Evolutionary conservation across 495 filamentous ascomycete species (phyloP).

Genomic region (Annulohypoxylon moriforme): DNA sequence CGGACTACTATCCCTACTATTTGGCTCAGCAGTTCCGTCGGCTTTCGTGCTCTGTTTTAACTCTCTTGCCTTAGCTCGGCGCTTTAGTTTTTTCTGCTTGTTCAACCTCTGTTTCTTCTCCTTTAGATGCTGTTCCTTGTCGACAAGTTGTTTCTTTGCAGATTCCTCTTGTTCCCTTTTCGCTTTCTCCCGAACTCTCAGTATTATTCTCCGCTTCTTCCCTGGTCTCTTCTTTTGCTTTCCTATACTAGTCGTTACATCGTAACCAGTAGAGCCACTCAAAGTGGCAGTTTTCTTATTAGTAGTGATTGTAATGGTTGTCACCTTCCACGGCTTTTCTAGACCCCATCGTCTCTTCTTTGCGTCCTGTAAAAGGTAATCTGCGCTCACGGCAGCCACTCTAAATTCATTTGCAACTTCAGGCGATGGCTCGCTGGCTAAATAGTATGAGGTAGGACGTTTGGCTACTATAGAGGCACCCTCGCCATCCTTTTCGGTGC

Average conservation of each 20-base stretch:
- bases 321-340: conserved; percentile 67
- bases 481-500: conserved; percentile 35
- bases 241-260: conserved; percentile 15
- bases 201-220: conserved; percentile 64
- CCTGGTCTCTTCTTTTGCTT: conserved; percentile 58
- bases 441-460: conserved; percentile 59
- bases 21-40: conserved; percentile 27
- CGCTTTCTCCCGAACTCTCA: conserved; percentile 53
- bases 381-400: conserved; percentile 57
- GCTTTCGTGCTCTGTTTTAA: conserved; percentile 54
- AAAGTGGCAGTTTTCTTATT: conserved; percentile 6
- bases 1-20: conserved; percentile 10
- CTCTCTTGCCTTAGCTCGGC: conserved; percentile 61
- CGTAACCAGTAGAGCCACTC: neutral
- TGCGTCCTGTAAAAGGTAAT: conserved; percentile 55
- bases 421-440: conserved; percentile 51
- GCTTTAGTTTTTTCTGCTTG: conserved; percentile 63
- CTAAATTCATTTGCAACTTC: conserved; percentile 49
- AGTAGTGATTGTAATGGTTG: conserved; percentile 44
- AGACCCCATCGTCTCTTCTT: conserved; percentile 62
- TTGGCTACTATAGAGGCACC: conserved; percentile 54
- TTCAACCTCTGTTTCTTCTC: conserved; percentile 67
- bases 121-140: conserved; percentile 61
- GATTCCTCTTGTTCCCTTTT: conserved; percentile 48
- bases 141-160: conserved; percentile 44